Evolutionary conservation across 495 filamentous ascomycete genomes (phyloP).

Genomic region (Chaetomium tenue): DNA sequence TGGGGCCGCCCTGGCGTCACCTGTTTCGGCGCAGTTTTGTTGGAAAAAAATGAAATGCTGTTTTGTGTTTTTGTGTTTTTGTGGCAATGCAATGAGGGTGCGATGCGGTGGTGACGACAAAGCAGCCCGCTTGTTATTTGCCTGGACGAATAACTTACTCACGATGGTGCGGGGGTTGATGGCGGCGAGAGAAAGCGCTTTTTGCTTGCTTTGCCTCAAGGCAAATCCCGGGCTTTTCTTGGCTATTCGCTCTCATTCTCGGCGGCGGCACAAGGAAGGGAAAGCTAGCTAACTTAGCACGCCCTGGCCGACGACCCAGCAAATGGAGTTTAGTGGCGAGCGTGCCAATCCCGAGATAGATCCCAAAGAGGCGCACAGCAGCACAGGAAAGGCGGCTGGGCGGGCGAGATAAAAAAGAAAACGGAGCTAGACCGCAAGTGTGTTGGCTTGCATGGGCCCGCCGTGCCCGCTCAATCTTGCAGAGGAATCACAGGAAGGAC

Average conservation of each 20-base stretch:
- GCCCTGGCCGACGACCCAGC: neutral
- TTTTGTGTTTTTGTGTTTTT: constrained; percentile 3
- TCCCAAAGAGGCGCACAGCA: neutral
- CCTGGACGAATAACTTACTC: no score
- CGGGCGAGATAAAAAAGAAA: constrained; percentile 5
- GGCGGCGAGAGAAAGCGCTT: constrained; percentile 2
- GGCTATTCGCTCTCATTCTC: neutral
- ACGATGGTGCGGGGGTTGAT: no score
- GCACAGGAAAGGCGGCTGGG: neutral
- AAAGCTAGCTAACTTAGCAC: neutral
- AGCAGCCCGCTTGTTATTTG: no score
- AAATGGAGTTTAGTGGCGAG: constrained; percentile 2
- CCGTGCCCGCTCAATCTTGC: neutral
- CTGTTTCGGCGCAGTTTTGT: neutral
- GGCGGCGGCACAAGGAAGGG: neutral
- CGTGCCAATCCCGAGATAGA: neutral
- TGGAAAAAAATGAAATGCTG: neutral
- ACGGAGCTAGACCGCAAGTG: constrained; percentile 14
- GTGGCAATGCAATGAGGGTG: neutral
- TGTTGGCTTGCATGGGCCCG: neutral
- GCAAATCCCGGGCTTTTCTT: neutral
- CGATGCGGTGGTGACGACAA: constrained; percentile 13
- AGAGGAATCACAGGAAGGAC: neutral
- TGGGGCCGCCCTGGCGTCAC: no score
- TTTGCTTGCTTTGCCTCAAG: neutral